Evolutionary conservation across 2,329 filamentous ascomycete species (phyloP), one percentile per base, ranked within the genome.

Genomic region (Colletotrichum sp.): DNA sequence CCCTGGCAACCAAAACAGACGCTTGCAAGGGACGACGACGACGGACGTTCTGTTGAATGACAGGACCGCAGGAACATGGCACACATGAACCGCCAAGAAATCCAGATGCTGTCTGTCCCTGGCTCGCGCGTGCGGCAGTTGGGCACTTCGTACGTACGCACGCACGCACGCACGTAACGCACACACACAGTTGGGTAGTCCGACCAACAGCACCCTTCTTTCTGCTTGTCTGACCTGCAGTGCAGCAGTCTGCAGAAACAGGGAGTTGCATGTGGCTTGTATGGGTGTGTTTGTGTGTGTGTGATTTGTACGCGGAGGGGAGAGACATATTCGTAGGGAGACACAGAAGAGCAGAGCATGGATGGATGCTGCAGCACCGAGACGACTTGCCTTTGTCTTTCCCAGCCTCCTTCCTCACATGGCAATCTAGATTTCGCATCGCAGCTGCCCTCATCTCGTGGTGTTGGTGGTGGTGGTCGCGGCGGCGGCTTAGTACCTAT

Each of bases 191-290:
- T 8, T 30, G 28, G 59, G 52, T 13, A 59, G 55, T 9, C 55
- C 59, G 59, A 62, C 59, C 59, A 36, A 34, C 59, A 52, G 44
- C 30, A 36, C 44, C 59, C 52, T 24, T 55, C 32, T 62, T 30
- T 36, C 24, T 21, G 36, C 62, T 62, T 62, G 68, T 75, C 52
- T 49, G 62, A 62, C 62, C 62, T 66, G 36, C 62, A 57, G 70
- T 67, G 52, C 71, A 49, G 62, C 72, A 72, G n/a, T 52, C 44
- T 52, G 44, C 44, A 52, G 44, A 72, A 63, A 67, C 69, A 63
- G 66, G 55, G 66, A 67, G 44, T 21, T 52, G 44, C 44, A 3
- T 52, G 44, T 52, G 44, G 44, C 44, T 49, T 49, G 44, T 21
- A 12, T 71, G 64, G n/a, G 12, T 64, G 59, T 60, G 36, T 44